Conservation (phyloP, 2,329 filamentous ascomycete species). For the Colletotrichum spinosum region DNA sequence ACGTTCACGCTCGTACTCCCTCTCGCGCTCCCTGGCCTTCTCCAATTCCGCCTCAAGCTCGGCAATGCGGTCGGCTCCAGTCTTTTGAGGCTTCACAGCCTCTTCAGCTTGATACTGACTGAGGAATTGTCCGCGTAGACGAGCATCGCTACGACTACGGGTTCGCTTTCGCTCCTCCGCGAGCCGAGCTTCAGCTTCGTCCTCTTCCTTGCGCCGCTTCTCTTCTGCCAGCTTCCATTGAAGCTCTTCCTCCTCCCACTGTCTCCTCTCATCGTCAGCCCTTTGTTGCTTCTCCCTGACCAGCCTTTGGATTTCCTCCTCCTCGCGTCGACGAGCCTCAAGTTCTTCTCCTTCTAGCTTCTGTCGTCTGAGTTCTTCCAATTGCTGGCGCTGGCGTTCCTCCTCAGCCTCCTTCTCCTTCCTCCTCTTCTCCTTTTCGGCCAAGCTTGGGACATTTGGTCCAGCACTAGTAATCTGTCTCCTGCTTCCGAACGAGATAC, state of each 20-base stretch:
- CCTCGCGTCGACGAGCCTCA: conserved; percentile 70
- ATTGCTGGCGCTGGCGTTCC: conserved; percentile 67
- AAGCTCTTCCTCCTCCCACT: conserved; percentile 82
- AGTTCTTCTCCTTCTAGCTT: conserved; percentile 70
- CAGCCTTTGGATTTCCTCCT: conserved; percentile 71
- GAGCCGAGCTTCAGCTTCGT: conserved; percentile 75
- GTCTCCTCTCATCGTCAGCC: conserved; percentile 75
- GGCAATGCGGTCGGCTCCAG: conserved; percentile 46
- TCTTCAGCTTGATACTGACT: conserved; percentile 88
- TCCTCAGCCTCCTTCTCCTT: conserved; percentile 69
- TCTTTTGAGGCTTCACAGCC: conserved; percentile 45
- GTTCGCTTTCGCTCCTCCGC: conserved; percentile 74
- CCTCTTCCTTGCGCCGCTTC: conserved; percentile 76
- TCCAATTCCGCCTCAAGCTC: conserved; percentile 81
- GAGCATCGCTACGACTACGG: conserved; percentile 70
- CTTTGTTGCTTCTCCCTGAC: conserved; percentile 71
- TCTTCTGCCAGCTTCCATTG: conserved; percentile 84
- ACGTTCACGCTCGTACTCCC: conserved; percentile 71
- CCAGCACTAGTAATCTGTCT: conserved; percentile 90
- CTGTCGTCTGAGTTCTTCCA: conserved; percentile 63
- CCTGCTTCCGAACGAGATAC: conserved; percentile 90
- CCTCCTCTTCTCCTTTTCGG: conserved; percentile 82
- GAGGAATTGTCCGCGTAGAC: conserved; percentile 84
- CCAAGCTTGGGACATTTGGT: conserved; percentile 82
- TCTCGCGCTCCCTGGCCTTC: conserved; percentile 70